phyloP scores from a whole-genome alignment of 2,329 filamentous ascomycete genomes.

The Aspergillus sp. region DNA sequence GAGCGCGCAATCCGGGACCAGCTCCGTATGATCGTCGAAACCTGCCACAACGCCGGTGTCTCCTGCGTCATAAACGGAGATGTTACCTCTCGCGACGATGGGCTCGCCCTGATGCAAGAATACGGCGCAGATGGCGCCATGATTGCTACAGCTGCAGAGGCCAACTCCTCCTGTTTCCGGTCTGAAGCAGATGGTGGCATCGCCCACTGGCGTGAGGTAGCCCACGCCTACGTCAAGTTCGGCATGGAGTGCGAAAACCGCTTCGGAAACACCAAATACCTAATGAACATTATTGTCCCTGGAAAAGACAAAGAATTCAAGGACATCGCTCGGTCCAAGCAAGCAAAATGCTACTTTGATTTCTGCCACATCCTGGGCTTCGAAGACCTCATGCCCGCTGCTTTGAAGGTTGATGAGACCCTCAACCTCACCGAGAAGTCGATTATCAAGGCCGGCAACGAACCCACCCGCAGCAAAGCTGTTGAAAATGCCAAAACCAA shows the following conservation, averaged over 20 bases:
- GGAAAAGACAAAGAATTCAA: constrained; percentile 71
- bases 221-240: constrained; percentile 70
- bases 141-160: constrained; percentile 92
- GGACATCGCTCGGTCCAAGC: constrained; percentile 50
- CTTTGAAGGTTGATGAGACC: constrained; percentile 64
- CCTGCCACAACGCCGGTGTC: constrained; percentile 82
- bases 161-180: constrained; percentile 86
- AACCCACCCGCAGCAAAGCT: constrained; percentile 23
- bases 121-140: constrained; percentile 92
- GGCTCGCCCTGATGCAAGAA: constrained; percentile 67
- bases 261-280: constrained; percentile 90
- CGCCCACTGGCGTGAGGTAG: constrained; percentile 73
- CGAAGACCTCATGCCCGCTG: constrained; percentile 62
- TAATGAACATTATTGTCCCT: constrained; percentile 80
- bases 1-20: constrained; percentile 85
- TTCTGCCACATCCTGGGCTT: constrained; percentile 66
- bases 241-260: constrained; percentile 79
- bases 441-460: constrained; percentile 14
- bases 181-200: constrained; percentile 66
- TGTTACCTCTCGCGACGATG: constrained; percentile 73
- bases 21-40: constrained; percentile 74
- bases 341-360: constrained; percentile 69
- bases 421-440: constrained; percentile 42
- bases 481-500: constrained; percentile 35
- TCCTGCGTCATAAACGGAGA: constrained; percentile 97